Evolutionary conservation across 768 basidiomycete species (phyloP).

Genomic region (Lactifluus echinatus): DNA sequence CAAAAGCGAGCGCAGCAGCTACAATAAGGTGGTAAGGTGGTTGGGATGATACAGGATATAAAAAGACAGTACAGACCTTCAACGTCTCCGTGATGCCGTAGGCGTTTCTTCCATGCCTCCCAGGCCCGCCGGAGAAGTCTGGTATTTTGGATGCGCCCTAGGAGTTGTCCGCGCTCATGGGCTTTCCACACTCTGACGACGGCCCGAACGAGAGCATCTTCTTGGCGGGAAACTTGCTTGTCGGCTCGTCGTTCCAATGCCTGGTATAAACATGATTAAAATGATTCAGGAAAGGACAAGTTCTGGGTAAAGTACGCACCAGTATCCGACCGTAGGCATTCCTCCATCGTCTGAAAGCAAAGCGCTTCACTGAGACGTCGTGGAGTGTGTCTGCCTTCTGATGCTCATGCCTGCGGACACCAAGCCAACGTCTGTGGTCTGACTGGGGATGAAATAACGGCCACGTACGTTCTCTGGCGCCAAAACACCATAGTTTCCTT

Average conservation of each 20-base stretch:
- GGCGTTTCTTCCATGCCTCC: slow-evolving; percentile 41
- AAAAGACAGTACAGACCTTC: slow-evolving; percentile 35
- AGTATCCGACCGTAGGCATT: slow-evolving; percentile 39
- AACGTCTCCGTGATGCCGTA: slow-evolving; percentile 33
- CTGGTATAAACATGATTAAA: slow-evolving; percentile 30
- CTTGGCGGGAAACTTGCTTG: slow-evolving; percentile 48
- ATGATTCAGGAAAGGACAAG: background rate
- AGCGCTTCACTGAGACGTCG: slow-evolving; percentile 36
- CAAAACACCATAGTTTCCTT: slow-evolving; percentile 43
- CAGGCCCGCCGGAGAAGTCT: slow-evolving; percentile 40
- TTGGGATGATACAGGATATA: too few relatives aligned
- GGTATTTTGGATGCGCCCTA: slow-evolving; percentile 42
- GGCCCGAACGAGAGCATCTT: slow-evolving; percentile 49
- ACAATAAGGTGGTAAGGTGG: too few relatives aligned
- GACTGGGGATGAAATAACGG: background rate
- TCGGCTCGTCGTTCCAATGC: slow-evolving; percentile 44
- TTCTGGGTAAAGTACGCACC: slow-evolving; percentile 31
- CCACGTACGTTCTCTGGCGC: slow-evolving; percentile 47
- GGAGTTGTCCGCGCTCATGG: slow-evolving; percentile 49
- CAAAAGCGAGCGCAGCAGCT: slow-evolving; percentile 39
- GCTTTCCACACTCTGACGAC: slow-evolving; percentile 61
- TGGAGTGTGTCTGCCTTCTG: slow-evolving; percentile 38
- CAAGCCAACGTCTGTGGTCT: background rate
- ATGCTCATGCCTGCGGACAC: slow-evolving; percentile 34
- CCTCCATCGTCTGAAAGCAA: slow-evolving; percentile 48